Evolutionary conservation across 352 stramenopile species (phyloP), one percentile per base, ranked within the genome.

Genomic region (Globisporangium perplexum): DNA sequence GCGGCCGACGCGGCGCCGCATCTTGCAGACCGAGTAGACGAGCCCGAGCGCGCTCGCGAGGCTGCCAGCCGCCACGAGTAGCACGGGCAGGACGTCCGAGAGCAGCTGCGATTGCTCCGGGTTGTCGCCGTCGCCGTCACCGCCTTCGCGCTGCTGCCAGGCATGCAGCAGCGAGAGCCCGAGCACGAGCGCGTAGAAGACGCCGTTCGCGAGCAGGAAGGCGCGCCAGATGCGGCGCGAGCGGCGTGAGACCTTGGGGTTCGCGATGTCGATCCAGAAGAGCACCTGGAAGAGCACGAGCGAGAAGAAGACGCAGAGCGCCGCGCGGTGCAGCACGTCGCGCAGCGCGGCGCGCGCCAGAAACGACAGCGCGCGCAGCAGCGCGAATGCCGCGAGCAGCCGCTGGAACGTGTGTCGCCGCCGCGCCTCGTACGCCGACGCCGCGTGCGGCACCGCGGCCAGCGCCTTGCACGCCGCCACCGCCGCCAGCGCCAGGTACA

Each of bases 251-350:
- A 86, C 55, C 60, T 88, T 87, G 10, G 83, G 77, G 60, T 94
- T 94, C 48, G 79, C 79, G 50, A 94, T 90, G 65, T 94, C 83
- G 55, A 94, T 68, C 83, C 83, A 94, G 43, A 90, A 86, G 35
- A 94, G 68, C 55, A 89, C 85, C 50, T 94, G 81, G 68, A 92
- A 90, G 33, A 91, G 72, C 58, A 90, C 77, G 55, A 94, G 77
- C 55, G 77, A 88, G 66, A 94, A 94, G 57, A 94, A 94, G 10
- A 91, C 58, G 49, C 83, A 94, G 20, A 91, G 63, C 36, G 83
- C 73, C 20, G 76, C 56, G 36, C 81, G 81, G 58, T 93, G 88
- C 24, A 91, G 53, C 39, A 91, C 36, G 26, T 87, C 80, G 41
- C 79, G 69, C 30, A 66, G 50, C 4, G 68, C 39, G 8, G 59